These are phyloP conservation scores for Terana coerulea DNA, from an alignment of 768 basidiomycete genomes.

Conservation along the genomic window DNA sequence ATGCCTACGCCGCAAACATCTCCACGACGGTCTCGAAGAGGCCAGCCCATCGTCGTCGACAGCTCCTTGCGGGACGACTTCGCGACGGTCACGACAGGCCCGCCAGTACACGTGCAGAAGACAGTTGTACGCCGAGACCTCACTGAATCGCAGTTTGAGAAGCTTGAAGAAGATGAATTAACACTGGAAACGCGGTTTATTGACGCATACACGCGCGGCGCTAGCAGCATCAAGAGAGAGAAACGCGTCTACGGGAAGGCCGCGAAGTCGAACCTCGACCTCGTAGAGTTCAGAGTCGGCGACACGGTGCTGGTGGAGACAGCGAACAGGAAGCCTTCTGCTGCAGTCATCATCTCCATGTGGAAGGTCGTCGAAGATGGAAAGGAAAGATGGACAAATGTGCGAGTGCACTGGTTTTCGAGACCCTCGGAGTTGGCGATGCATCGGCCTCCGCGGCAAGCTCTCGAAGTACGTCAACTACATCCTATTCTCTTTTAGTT, in stretches of 20 bases:
- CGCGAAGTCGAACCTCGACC: not conserved
- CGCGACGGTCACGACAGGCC: too few species aligned
- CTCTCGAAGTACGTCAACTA: slow-evolving; percentile 46
- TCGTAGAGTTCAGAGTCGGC: slow-evolving; percentile 47
- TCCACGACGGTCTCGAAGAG: too few species aligned
- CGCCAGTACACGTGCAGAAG: too few species aligned
- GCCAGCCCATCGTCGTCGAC: too few species aligned
- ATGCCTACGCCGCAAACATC: too few species aligned
- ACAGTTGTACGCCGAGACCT: too few species aligned
- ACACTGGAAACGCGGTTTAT: too few species aligned
- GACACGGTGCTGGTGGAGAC: slow-evolving; percentile 64
- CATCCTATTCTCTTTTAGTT: not conserved
- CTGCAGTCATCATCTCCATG: slow-evolving; percentile 68
- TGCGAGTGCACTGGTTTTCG: slow-evolving; percentile 76
- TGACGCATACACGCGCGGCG: too few species aligned
- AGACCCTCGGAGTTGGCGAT: slow-evolving; percentile 59
- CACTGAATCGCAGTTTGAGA: too few species aligned
- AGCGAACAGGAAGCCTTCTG: slow-evolving; percentile 44
- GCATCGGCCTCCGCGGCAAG: slow-evolving; percentile 56
- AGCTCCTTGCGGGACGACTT: too few species aligned
- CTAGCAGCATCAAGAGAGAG: slow-evolving; percentile 2
- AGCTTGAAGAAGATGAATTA: too few species aligned
- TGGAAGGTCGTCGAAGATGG: slow-evolving; percentile 48
- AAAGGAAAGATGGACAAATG: slow-evolving; percentile 39
- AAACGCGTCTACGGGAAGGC: slow-evolving; percentile 10